phyloP scores from a whole-genome alignment of 305 asterid genomes.

The Solanum aculeatissimum region DNA sequence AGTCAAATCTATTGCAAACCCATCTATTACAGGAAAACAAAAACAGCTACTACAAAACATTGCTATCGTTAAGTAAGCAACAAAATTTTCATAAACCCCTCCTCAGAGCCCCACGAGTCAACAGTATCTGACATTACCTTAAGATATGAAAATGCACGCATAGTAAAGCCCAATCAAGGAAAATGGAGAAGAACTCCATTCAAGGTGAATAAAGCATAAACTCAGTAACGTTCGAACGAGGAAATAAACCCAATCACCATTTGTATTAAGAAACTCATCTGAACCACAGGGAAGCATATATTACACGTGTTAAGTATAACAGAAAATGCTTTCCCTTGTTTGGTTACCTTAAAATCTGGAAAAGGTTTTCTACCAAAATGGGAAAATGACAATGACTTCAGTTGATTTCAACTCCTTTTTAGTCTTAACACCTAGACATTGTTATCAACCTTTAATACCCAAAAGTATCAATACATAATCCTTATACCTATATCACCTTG shows the following conservation, averaged over 20 bases:
- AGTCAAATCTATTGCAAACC: not conserved
- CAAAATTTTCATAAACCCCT: not conserved
- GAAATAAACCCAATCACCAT: not conserved
- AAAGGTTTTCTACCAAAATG: no score
- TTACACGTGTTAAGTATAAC: not conserved
- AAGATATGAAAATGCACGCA: not conserved
- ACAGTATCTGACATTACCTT: not conserved
- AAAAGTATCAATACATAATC: not conserved
- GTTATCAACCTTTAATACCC: not conserved
- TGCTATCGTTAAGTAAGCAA: not conserved
- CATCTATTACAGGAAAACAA: not conserved
- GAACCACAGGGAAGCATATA: not conserved
- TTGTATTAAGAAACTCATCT: not conserved
- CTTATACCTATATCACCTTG: not conserved
- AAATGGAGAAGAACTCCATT: not conserved
- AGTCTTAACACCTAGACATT: not conserved
- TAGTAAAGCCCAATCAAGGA: not conserved
- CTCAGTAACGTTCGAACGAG: not conserved
- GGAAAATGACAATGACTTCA: no score
- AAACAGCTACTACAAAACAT: not conserved
- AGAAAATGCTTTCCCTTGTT: not conserved
- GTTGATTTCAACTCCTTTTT: not conserved
- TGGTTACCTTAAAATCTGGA: not conserved
- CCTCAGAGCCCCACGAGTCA: not conserved
- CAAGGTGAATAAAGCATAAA: not conserved